A percentile compares a stretch with the other conserved stretches of the same genome.
phyloP scores from a whole-genome alignment of 768 basidiomycete species.

The Serendipita sp. region DNA sequence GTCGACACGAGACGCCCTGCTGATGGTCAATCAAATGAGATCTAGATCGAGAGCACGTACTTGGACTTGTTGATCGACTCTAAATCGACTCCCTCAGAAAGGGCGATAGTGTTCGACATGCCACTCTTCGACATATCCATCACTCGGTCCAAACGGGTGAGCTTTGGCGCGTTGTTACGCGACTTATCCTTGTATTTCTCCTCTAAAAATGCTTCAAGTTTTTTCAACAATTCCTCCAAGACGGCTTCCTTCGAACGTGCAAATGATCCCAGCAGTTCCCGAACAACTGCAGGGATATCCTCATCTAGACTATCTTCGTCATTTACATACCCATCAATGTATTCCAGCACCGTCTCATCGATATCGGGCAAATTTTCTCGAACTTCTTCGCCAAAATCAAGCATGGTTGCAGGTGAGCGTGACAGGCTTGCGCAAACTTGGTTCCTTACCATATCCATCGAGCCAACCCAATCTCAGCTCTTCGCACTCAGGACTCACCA shows the following conservation, averaged over 20 bases:
- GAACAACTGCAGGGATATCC: neutral
- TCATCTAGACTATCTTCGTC: constrained; percentile 5
- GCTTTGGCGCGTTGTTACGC: constrained; percentile 4
- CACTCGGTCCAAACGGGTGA: constrained; percentile 48
- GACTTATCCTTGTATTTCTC: constrained; percentile 8
- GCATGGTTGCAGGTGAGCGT: neutral
- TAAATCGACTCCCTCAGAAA: constrained; percentile 72
- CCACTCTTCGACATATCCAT: constrained; percentile 75
- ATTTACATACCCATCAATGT: constrained; percentile 1
- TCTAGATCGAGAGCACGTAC: constrained; percentile 26
- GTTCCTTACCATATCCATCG: neutral
- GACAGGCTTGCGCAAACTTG: neutral
- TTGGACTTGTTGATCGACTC: constrained; percentile 92
- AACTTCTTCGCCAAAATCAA: constrained; percentile 9
- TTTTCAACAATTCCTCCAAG: neutral
- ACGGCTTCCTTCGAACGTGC: neutral
- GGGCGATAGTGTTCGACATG: constrained; percentile 63
- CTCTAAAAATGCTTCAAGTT: neutral
- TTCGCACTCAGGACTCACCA: neutral
- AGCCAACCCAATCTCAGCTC: neutral
- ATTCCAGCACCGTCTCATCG: constrained; percentile 6
- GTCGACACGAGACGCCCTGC: constrained; percentile 78
- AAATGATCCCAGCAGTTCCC: neutral
- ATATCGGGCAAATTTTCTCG: constrained; percentile 9
- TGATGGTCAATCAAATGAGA: constrained; percentile 9